phyloP scores from a whole-genome alignment of 176 grass and related monocot species.

The Lolium multiflorum region DNA sequence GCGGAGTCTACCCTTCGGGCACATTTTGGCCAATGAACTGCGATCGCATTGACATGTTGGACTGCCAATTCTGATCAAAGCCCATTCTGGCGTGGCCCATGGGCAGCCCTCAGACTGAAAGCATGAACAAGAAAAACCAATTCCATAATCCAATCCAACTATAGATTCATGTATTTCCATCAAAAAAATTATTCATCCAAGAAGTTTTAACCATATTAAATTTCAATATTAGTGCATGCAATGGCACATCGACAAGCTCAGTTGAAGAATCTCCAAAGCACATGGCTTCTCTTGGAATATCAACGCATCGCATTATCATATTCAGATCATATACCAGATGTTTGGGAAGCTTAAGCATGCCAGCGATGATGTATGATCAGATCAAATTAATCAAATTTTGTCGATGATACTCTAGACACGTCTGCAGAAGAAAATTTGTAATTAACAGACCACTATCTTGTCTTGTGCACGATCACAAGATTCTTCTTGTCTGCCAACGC shows the following conservation, averaged over 20 bases:
- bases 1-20: background rate
- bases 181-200: background rate
- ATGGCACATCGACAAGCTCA: background rate
- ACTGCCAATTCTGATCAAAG: background rate
- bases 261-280: background rate
- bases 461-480: constrained; percentile 12
- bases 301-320: constrained; percentile 3
- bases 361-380: background rate
- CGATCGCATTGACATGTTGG: background rate
- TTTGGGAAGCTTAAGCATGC: constrained; percentile 3
- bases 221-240: background rate
- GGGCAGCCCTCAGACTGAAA: background rate
- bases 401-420: background rate
- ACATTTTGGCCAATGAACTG: background rate
- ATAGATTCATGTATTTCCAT: background rate
- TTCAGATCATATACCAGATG: background rate
- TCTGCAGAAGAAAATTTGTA: background rate
- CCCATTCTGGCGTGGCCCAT: background rate
- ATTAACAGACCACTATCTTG: background rate
- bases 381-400: background rate
- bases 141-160: background rate
- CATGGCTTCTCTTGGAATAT: background rate
- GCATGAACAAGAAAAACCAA: background rate
- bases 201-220: background rate
- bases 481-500: constrained; percentile 7